Percentiles rank a stretch among this genome's conserved stretches.
Conservation (phyloP, 1,284 basidiomycete species). For the Rhodofomes roseus region DNA sequence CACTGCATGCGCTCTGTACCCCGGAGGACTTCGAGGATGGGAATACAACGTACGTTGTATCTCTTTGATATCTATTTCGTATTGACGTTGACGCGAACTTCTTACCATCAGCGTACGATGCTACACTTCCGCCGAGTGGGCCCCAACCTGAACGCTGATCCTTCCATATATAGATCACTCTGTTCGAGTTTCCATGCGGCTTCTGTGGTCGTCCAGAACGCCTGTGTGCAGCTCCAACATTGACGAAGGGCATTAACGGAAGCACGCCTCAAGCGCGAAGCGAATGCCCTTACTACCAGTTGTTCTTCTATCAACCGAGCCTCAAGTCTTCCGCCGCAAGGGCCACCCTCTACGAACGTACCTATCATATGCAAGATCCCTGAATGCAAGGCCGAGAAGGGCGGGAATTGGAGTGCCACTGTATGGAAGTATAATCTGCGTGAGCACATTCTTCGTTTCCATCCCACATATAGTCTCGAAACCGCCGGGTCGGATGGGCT, state of each 20-base stretch:
- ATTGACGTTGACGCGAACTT: no score
- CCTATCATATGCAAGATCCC: slow-evolving; percentile 4
- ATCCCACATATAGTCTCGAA: background rate
- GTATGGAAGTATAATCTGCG: slow-evolving; percentile 11
- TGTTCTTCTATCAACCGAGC: background rate
- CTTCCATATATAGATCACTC: background rate
- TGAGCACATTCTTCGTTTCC: slow-evolving; percentile 3
- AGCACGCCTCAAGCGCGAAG: background rate
- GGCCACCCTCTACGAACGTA: slow-evolving; percentile 5
- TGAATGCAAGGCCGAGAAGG: background rate
- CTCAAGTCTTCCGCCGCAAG: slow-evolving; percentile 1
- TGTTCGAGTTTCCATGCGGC: slow-evolving; percentile 4
- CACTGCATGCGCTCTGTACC: no score
- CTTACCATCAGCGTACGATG: no score
- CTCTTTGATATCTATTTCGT: no score
- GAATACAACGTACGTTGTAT: no score
- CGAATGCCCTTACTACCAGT: slow-evolving; percentile 1
- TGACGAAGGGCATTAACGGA: slow-evolving; percentile 1
- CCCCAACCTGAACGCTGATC: background rate
- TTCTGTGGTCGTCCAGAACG: slow-evolving; percentile 8
- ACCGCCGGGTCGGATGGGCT: no score
- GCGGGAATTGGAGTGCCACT: background rate
- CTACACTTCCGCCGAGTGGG: no score
- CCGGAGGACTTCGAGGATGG: no score
- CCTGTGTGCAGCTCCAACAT: background rate